phyloP scores from a whole-genome alignment of 495 filamentous ascomycete species.

The Bathelium albidoporum region DNA sequence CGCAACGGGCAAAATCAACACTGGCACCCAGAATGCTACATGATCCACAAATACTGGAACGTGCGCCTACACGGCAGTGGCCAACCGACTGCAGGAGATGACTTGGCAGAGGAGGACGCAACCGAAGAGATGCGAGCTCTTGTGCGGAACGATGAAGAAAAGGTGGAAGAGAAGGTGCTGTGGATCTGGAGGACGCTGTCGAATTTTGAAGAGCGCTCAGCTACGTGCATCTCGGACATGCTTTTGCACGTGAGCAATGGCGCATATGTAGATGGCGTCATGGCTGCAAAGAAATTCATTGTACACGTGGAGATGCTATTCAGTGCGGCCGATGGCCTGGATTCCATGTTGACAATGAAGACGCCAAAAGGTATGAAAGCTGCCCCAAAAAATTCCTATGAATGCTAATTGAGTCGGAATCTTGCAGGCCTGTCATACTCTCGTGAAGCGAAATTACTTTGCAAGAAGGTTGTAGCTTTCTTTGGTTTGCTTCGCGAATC shows the following conservation, averaged over 20 bases:
- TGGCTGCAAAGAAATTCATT: constrained; percentile 95
- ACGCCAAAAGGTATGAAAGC: constrained; percentile 60
- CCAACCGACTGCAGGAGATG: constrained; percentile 36
- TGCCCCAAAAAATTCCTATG: no score
- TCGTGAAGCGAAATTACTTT: constrained; percentile 91
- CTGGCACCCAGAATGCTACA: constrained; percentile 99
- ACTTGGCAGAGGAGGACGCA: constrained; percentile 48
- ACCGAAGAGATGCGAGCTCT: constrained; percentile 62
- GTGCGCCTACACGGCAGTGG: constrained; percentile 64
- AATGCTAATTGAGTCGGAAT: no score
- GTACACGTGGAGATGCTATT: constrained; percentile 92
- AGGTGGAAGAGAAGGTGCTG: constrained; percentile 96
- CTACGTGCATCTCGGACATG: constrained; percentile 99
- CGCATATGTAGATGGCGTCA: constrained; percentile 85
- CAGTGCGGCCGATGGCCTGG: constrained; percentile 74
- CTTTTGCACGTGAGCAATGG: constrained; percentile 98
- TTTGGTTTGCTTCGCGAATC: constrained; percentile 89
- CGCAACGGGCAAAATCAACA: constrained; percentile 96
- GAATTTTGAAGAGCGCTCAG: constrained; percentile 93
- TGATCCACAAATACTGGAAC: constrained; percentile 99
- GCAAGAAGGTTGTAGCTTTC: constrained; percentile 99
- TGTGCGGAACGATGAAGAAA: constrained; percentile 77
- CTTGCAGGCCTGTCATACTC: constrained; percentile 66
- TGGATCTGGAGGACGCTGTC: constrained; percentile 97
- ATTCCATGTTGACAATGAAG: constrained; percentile 54